phyloP scores from a whole-genome alignment of 1,284 basidiomycete species.

The Leucoagaricus sp. region DNA sequence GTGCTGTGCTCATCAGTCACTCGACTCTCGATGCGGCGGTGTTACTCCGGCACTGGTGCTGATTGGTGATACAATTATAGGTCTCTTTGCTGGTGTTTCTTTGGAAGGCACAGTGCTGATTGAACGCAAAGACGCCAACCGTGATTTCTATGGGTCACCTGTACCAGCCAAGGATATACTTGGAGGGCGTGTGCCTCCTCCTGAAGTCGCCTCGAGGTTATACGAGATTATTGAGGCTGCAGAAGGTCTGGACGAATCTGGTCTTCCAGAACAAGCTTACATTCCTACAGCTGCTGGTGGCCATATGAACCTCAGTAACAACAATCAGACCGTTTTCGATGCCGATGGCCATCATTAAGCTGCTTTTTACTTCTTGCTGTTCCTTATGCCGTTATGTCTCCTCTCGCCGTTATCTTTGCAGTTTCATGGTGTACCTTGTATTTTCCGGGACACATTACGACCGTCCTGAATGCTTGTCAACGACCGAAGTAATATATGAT shows the following conservation, averaged over 20 bases:
- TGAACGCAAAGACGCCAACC: slow-evolving; percentile 93
- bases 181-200: slow-evolving; percentile 90
- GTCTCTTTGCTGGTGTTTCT: slow-evolving; percentile 93
- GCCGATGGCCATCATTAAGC: slow-evolving; percentile 48
- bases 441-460: background rate
- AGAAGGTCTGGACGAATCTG: slow-evolving; percentile 77
- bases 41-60: background rate
- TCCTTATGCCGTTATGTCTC: background rate
- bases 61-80: slow-evolving; percentile 39
- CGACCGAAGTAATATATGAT: background rate
- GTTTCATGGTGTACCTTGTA: background rate
- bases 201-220: slow-evolving; percentile 90
- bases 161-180: slow-evolving; percentile 91
- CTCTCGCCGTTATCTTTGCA: background rate
- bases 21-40: background rate
- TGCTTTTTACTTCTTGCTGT: background rate
- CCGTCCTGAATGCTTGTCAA: background rate
- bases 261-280: slow-evolving; percentile 79
- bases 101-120: slow-evolving; percentile 95
- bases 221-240: slow-evolving; percentile 96
- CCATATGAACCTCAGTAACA: slow-evolving; percentile 51
- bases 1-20: slow-evolving; percentile 1
- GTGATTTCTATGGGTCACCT: slow-evolving; percentile 92
- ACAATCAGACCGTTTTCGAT: slow-evolving; percentile 67
- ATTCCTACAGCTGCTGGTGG: slow-evolving; percentile 70